Evolutionary conservation across 2,329 filamentous ascomycete species (phyloP), one percentile per base, ranked within the genome.

Genomic region (Nigrospora oryzae): DNA sequence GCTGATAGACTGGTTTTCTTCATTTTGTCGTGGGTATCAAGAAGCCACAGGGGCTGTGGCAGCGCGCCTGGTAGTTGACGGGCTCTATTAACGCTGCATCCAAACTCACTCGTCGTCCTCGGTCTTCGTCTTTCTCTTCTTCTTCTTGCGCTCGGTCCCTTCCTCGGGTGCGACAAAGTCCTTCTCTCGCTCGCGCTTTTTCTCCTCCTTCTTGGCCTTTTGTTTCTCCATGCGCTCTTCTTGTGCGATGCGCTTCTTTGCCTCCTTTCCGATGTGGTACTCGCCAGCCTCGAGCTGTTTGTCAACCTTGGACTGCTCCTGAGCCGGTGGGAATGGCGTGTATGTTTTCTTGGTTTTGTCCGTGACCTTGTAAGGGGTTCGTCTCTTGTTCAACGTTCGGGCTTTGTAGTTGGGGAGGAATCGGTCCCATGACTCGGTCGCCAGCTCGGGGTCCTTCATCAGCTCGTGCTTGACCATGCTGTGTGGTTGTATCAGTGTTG

Each of bases 291-390:
- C 93, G 71, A 98, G 95, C 76, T 98, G 91, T 66, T 89, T 69
- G 67, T 98, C 93, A 56, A 98, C 79, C 80, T 97, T 98, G 80
- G 90, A 96, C 86, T 95, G 95, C 75, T 98, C 91, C 53, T 90
- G 89, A 37, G 89, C 80, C 7, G 93, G 93, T 40, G 93, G 93
- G 82, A 98, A 98, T 11, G 93, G 91, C 53, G 94, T 98, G 74
- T 96, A 98, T 12, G 75, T 68, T 77, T 95, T 97, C 78, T 91
- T 95, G 62, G 73, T 68, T 77, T 98, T 98, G 73, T 98, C 90
- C 44, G 80, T 89, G 61, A 98, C 83, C 59, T 87, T 89, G 73
- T 80, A 79, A 0, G 93, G 94, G 56, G 83, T 81, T 54, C 81
- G 79, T 53, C 93, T 78, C 71, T 89, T 90, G 70, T 81, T 89